Percentiles rank a stretch among this genome's conserved stretches.
Evolutionary conservation across 306 rosid genomes (phyloP).

Genomic region (Arachis stenosperma): DNA sequence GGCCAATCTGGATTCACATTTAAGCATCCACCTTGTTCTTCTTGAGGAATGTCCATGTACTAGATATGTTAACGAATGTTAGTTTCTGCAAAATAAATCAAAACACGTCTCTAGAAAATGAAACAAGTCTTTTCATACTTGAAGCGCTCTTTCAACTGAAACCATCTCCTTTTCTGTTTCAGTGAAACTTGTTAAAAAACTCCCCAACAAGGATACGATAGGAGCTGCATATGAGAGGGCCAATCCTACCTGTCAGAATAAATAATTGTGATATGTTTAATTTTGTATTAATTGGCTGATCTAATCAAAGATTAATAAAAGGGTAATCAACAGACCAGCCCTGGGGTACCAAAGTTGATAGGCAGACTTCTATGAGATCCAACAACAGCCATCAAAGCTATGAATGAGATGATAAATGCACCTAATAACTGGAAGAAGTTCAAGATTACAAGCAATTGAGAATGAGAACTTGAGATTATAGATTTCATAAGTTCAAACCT

Average conservation of each 20-base stretch:
- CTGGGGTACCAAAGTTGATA: conserved; percentile 82
- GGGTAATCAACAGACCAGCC: conserved; percentile 67
- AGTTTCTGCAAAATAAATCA: conserved; percentile 25
- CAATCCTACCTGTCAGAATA: conserved; percentile 73
- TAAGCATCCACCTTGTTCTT: conserved; percentile 66
- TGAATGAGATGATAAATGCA: conserved; percentile 76
- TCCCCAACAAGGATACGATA: conserved; percentile 77
- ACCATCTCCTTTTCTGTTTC: conserved; percentile 99
- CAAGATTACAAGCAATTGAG: conserved; percentile 28
- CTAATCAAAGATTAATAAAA: conserved; percentile 37
- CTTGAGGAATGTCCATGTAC: conserved; percentile 94
- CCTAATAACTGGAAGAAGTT: conserved; percentile 74
- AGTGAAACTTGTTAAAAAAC: conserved; percentile 86
- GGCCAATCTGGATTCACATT: conserved; percentile 73
- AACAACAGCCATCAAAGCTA: conserved; percentile 87
- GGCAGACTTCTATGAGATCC: conserved; percentile 76
- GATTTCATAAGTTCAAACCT: conserved; percentile 25
- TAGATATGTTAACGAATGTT: conserved; percentile 42
- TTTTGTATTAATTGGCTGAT: conserved; percentile 21
- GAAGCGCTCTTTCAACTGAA: conserved; percentile 89
- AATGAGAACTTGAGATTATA: background rate
- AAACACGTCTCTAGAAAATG: conserved; percentile 2
- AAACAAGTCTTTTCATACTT: conserved; percentile 59
- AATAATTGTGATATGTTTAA: conserved; percentile 20
- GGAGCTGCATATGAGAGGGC: conserved; percentile 97